phyloP scores from a whole-genome alignment of 2,329 filamentous ascomycete species.

The Scopulariopsis brevicaulis region DNA sequence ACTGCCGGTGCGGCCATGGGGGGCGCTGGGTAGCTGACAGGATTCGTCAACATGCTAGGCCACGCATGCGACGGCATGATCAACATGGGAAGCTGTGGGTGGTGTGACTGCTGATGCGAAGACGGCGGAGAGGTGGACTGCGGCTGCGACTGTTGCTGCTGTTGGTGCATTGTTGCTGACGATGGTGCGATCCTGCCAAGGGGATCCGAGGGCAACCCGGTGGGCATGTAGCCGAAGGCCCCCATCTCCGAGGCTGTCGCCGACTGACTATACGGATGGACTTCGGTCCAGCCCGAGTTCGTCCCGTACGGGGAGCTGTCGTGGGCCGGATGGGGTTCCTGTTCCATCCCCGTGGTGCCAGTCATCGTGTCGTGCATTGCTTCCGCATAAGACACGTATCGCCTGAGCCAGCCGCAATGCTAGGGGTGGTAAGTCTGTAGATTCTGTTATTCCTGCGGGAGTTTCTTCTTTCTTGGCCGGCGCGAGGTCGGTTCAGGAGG shows the following conservation, averaged over 20 bases:
- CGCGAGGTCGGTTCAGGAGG: background rate
- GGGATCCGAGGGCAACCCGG: conserved; percentile 38
- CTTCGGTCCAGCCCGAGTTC: conserved; percentile 40
- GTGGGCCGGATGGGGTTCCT: conserved; percentile 30
- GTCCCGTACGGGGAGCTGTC: conserved; percentile 27
- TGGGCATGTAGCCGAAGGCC: conserved; percentile 44
- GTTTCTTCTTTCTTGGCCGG: background rate
- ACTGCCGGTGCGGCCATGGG: conserved; percentile 41
- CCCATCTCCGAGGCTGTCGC: conserved; percentile 56
- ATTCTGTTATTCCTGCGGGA: background rate
- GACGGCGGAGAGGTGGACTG: conserved; percentile 15
- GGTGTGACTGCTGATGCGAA: conserved; percentile 29
- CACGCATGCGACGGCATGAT: conserved; percentile 61
- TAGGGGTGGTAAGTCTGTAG: background rate
- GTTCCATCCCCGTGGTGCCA: conserved; percentile 31
- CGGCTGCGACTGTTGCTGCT: conserved; percentile 21
- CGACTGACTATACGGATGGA: conserved; percentile 54
- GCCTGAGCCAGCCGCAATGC: background rate
- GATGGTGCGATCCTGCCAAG: conserved; percentile 44
- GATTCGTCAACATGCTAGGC: conserved; percentile 74
- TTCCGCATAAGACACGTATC: background rate
- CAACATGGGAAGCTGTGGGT: conserved; percentile 50
- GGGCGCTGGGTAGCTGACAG: conserved; percentile 50
- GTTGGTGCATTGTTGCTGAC: conserved; percentile 40
- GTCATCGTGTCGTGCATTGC: conserved; percentile 34